These are phyloP conservation scores for Juglanconis sp. DNA, from an alignment of 2,329 filamentous ascomycete genomes.

Conservation along the genomic window DNA sequence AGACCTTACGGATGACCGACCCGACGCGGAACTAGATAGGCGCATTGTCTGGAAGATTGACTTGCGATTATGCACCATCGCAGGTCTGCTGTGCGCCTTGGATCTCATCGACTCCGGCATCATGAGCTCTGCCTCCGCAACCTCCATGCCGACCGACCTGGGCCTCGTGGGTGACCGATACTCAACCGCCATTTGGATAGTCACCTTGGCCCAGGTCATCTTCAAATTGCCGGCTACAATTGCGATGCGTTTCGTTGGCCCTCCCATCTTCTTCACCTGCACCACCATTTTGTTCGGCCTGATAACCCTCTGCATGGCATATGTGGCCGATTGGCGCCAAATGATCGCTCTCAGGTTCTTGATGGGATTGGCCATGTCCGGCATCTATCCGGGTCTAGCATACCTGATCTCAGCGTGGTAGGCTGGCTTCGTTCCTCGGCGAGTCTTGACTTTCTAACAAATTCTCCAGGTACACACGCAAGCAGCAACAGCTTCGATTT, in stretches of 20 bases:
- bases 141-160: constrained; percentile 63
- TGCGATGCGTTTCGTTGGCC: constrained; percentile 62
- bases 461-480: constrained; percentile 48
- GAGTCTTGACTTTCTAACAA: neutral
- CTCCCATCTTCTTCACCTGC: constrained; percentile 57
- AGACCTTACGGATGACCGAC: constrained; percentile 21
- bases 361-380: constrained; percentile 60
- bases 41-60: constrained; percentile 62
- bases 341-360: constrained; percentile 67
- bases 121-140: constrained; percentile 67
- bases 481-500: constrained; percentile 63
- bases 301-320: constrained; percentile 66
- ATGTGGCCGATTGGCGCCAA: constrained; percentile 63
- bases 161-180: constrained; percentile 63
- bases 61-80: constrained; percentile 66
- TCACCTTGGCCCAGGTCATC: constrained; percentile 64
- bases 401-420: constrained; percentile 53
- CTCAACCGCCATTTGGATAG: constrained; percentile 70
- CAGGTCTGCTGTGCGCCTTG: constrained; percentile 66
- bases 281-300: constrained; percentile 61
- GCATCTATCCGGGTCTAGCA: constrained; percentile 49
- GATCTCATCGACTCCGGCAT: constrained; percentile 69
- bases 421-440: neutral
- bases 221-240: constrained; percentile 69
- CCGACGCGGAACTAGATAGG: constrained; percentile 32